Conservation (phyloP, 345 rosid species). For the Lenwebbia sp. region DNA sequence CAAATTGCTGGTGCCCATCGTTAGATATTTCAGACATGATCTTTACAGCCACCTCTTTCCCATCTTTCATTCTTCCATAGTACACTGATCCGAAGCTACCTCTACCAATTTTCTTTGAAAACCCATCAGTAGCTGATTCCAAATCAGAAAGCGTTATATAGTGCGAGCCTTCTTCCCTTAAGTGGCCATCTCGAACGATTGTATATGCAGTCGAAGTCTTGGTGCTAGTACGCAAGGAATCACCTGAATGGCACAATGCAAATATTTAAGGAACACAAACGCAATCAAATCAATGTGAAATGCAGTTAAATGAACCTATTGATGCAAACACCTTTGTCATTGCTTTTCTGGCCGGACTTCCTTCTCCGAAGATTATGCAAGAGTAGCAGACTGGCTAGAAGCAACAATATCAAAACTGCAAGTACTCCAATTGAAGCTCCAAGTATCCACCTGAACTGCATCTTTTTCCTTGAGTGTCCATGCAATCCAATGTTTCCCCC, state of each 20-base stretch:
- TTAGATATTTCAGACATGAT: slow-evolving; percentile 63
- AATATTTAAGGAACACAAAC: not conserved
- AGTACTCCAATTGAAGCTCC: slow-evolving; percentile 51
- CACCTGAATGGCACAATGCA: slow-evolving; percentile 27
- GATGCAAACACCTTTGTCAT: slow-evolving; percentile 35
- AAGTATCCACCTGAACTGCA: slow-evolving; percentile 34
- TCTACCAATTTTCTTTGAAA: slow-evolving; percentile 71
- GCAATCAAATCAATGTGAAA: not conserved
- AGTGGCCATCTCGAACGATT: slow-evolving; percentile 48
- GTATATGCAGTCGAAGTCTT: slow-evolving; percentile 48
- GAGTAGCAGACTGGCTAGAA: slow-evolving; percentile 38
- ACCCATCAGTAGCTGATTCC: slow-evolving; percentile 68
- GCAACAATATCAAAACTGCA: slow-evolving; percentile 33
- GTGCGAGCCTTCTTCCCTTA: slow-evolving; percentile 76
- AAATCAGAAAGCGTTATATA: slow-evolving; percentile 58
- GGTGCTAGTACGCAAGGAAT: slow-evolving; percentile 26
- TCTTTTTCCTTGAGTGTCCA: slow-evolving; percentile 26
- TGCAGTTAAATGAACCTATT: not conserved
- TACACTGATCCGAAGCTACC: slow-evolving; percentile 94
- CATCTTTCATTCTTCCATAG: slow-evolving; percentile 92
- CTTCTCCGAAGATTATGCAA: slow-evolving; percentile 27
- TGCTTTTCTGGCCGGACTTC: slow-evolving; percentile 10
- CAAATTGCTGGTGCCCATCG: slow-evolving; percentile 68
- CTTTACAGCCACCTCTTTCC: slow-evolving; percentile 93
- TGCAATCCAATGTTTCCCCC: slow-evolving; percentile 51